Evolutionary conservation across 2,329 filamentous ascomycete genomes (phyloP), one percentile per base, ranked within the genome.

Genomic region (Pseudogymnoascus sp.): DNA sequence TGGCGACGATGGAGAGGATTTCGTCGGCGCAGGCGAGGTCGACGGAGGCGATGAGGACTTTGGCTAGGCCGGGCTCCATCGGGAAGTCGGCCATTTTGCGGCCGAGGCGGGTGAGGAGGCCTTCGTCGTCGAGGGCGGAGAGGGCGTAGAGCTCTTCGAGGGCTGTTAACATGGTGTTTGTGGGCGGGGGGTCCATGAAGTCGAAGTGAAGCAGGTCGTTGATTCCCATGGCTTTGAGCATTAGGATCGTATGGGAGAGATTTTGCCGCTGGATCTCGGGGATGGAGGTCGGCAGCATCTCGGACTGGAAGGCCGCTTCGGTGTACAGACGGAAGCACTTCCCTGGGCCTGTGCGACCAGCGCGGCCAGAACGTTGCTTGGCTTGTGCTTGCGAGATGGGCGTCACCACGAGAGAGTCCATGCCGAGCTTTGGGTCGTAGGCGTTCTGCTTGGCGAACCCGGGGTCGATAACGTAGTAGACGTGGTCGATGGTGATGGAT

Each of bases 171-270:
- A 98, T 97, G 11, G 95, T 98, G 71, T 98, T 97, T 31, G 95
- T 95, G 0, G 95, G 95, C 0, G 95, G 95, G 0, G 95, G 93
- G 71, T 99, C 95, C 93, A 99, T 98, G 71, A 99, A 99, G 76
- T 98, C 93, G 71, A 99, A 99, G 72, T 96, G 92, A 11, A 99
- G 82, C 1, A 99, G 81, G 72, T 99, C 95, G 72, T 99, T 98
- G 75, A 99, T 98, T 2, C 96, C 95, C 92, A 99, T 98, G 0
- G 95, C 95, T 74, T 99, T 99, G 60, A 99, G 84, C 90, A 97
- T 96, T 56, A 99, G 82, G 74, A 99, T 98, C 0, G 93, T 97
- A 69, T 90, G 88, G 0, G 91, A 90, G 61, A 99, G 73, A 71
- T 99, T 99, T 74, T 97, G 91, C 1, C 95, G 84, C 73, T 99